These are phyloP conservation scores for Phytophthora cactorum DNA, from an alignment of 352 stramenopile genomes.

Conservation along the genomic window DNA sequence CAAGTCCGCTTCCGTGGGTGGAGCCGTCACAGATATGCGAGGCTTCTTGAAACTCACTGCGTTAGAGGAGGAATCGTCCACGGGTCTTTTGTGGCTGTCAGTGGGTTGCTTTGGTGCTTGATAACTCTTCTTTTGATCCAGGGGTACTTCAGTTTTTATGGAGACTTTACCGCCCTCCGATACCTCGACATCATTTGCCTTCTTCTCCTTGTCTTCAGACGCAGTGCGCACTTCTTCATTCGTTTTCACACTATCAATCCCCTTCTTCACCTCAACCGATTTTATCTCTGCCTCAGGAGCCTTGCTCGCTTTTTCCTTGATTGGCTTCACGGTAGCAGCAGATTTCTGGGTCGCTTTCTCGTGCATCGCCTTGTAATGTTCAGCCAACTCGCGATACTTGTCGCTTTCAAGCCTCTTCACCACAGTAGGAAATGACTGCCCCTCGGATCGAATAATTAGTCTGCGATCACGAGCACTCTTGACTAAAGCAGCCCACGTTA, in stretches of 20 bases:
- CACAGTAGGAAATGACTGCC: constrained; percentile 49
- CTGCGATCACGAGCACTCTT: constrained; percentile 71
- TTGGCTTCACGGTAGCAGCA: constrained; percentile 13
- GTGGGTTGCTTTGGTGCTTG: constrained; percentile 8
- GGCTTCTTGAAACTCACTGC: constrained; percentile 25
- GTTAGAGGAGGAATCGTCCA: constrained; percentile 5
- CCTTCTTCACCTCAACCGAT: constrained; percentile 4
- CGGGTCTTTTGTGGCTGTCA: constrained; percentile 32
- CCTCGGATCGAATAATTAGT: constrained; percentile 63
- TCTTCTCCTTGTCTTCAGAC: constrained; percentile 5
- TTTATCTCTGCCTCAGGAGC: constrained; percentile 5
- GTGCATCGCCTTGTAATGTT: constrained; percentile 79
- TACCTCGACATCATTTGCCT: constrained; percentile 9
- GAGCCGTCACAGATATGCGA: constrained; percentile 13
- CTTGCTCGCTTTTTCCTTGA: constrained; percentile 16
- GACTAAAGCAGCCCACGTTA: constrained; percentile 83
- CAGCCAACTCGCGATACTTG: constrained; percentile 40
- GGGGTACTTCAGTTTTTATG: constrained; percentile 11
- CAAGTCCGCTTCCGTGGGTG: constrained; percentile 19
- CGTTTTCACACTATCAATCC: neutral
- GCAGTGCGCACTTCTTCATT: constrained; percentile 1
- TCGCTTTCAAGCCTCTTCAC: constrained; percentile 51
- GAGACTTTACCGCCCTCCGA: neutral
- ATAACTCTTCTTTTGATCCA: constrained; percentile 7
- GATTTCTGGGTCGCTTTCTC: constrained; percentile 60